A percentile compares a stretch with the other conserved stretches of the same genome.
Evolutionary conservation across 495 filamentous ascomycete genomes (phyloP).

Genomic region (Cryomyces antarcticus): DNA sequence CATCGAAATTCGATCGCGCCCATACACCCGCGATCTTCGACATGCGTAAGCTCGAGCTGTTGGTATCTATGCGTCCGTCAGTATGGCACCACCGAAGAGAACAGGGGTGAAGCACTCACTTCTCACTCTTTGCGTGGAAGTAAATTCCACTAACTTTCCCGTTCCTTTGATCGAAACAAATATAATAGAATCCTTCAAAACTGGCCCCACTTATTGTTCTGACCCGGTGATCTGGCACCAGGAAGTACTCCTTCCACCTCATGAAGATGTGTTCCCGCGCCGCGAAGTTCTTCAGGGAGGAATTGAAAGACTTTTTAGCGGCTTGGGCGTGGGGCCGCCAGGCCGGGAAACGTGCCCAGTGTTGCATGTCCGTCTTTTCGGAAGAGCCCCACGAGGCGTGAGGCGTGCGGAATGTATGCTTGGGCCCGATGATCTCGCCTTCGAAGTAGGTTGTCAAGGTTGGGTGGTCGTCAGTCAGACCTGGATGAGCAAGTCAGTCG

Average conservation of each 20-base stretch:
- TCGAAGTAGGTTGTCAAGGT: slow-evolving; percentile 96
- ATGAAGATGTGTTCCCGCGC: slow-evolving; percentile 91
- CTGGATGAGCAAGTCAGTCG: slow-evolving; percentile 26
- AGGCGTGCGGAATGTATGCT: slow-evolving; percentile 80
- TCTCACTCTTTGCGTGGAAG: slow-evolving; percentile 93
- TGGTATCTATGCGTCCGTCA: slow-evolving; percentile 44
- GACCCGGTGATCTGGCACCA: slow-evolving; percentile 89
- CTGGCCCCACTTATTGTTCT: slow-evolving; percentile 78
- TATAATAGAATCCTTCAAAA: slow-evolving; percentile 98
- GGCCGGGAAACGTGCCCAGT: slow-evolving; percentile 80
- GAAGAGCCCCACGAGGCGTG: slow-evolving; percentile 81
- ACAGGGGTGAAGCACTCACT: slow-evolving; percentile 32
- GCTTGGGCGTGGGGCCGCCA: slow-evolving; percentile 64
- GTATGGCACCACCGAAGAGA: slow-evolving; percentile 3
- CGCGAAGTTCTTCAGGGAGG: slow-evolving; percentile 42
- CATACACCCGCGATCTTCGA: slow-evolving; percentile 66
- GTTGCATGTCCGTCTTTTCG: slow-evolving; percentile 79
- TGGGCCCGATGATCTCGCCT: slow-evolving; percentile 91
- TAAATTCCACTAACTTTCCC: slow-evolving; percentile 86
- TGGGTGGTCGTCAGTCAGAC: slow-evolving; percentile 84
- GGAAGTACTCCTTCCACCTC: slow-evolving; percentile 98
- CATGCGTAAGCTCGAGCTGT: slow-evolving; percentile 76
- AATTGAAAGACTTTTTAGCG: slow-evolving; percentile 49
- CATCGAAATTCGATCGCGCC: slow-evolving; percentile 85
- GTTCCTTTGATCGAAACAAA: slow-evolving; percentile 85